Percentiles rank a stretch among this genome's conserved stretches.
phyloP scores from a whole-genome alignment of 306 rosid genomes.

The Carpinus fangiana region DNA sequence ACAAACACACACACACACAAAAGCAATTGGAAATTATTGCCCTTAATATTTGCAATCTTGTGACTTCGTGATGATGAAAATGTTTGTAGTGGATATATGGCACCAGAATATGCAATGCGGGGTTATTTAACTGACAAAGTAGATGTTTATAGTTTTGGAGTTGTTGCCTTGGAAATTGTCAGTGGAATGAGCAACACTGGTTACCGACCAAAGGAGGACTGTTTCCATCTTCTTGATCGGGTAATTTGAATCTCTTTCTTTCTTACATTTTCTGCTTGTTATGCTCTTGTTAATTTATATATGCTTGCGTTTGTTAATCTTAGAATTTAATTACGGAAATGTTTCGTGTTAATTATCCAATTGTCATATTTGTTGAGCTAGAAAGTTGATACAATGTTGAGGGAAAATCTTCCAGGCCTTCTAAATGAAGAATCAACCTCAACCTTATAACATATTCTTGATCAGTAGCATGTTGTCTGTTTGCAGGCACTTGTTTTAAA shows the following conservation, averaged over 20 bases:
- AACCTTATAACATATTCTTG: no score
- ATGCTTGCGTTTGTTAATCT: background rate
- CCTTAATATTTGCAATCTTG: background rate
- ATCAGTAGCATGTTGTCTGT: background rate
- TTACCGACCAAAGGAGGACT: constrained; percentile 8
- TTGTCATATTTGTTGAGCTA: background rate
- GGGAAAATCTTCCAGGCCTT: no score
- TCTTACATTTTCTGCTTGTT: background rate
- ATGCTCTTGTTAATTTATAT: background rate
- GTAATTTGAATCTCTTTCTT: constrained; percentile 18
- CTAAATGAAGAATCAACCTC: no score
- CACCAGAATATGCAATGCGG: constrained; percentile 37
- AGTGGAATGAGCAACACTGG: constrained; percentile 30
- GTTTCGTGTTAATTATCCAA: background rate
- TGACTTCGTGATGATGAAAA: background rate
- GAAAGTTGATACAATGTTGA: background rate
- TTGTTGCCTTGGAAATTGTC: constrained; percentile 28
- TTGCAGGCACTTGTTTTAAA: constrained; percentile 36
- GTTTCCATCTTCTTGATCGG: constrained; percentile 36
- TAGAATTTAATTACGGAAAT: background rate
- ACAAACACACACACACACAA: no score
- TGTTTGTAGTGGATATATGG: constrained; percentile 38
- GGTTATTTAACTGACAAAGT: constrained; percentile 39
- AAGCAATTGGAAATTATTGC: background rate
- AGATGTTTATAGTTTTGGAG: constrained; percentile 40